These are phyloP conservation scores for Didymellaceae sp. DNA, from an alignment of 2,329 filamentous ascomycete species.

Conservation along the genomic window DNA sequence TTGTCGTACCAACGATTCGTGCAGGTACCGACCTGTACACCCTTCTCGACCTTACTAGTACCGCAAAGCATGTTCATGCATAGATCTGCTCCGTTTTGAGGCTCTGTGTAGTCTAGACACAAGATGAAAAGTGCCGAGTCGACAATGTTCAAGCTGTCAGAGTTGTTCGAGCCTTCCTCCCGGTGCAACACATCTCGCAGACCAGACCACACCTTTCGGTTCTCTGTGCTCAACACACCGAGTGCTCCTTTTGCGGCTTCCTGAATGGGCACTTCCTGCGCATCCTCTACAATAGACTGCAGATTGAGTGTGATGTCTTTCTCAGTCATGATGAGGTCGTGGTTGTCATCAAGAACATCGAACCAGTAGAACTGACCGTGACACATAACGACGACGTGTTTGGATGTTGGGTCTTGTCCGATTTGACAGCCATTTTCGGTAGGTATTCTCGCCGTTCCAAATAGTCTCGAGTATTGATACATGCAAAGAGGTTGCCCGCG, in stretches of 20 bases:
- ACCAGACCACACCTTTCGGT: constrained; percentile 94
- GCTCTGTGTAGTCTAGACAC: constrained; percentile 91
- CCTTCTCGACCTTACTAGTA: constrained; percentile 87
- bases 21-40: constrained; percentile 95
- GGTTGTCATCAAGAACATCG: constrained; percentile 92
- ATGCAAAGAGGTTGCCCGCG: constrained; percentile 89
- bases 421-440: constrained; percentile 96
- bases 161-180: constrained; percentile 90
- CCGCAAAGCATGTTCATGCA: constrained; percentile 99
- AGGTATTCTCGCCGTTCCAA: constrained; percentile 92
- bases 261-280: constrained; percentile 85
- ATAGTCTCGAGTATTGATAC: constrained; percentile 96
- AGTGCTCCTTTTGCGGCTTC: constrained; percentile 94
- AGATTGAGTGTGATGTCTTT: constrained; percentile 91
- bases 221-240: constrained; percentile 93
- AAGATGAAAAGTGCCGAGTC: constrained; percentile 93
- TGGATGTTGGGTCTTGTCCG: constrained; percentile 89
- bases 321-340: constrained; percentile 95
- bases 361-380: constrained; percentile 99
- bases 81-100: constrained; percentile 78
- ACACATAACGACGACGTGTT: constrained; percentile 91
- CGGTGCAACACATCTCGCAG: constrained; percentile 85
- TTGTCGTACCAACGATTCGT: constrained; percentile 99
- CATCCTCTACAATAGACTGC: constrained; percentile 90
- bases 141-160: constrained; percentile 93